Conservation (phyloP, 192 early-diverging fungal genomes). For the Spizellomyces sp. region DNA sequence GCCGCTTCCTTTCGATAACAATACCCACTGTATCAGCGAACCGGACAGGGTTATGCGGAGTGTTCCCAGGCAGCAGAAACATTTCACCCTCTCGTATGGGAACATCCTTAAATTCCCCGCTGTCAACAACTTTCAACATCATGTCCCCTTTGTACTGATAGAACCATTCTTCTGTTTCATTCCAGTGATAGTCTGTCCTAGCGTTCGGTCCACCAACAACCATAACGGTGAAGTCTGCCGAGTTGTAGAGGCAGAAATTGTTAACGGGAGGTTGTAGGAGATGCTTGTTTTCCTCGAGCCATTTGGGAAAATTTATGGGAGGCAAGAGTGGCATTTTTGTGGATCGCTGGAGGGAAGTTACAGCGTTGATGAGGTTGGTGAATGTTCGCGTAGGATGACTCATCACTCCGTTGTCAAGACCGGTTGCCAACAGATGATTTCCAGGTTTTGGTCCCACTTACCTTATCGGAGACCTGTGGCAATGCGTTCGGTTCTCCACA, state of each 20-base stretch:
- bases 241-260: constrained; percentile 86
- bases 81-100: constrained; percentile 92
- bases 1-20: constrained; percentile 90
- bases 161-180: constrained; percentile 99
- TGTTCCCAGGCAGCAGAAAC: constrained; percentile 89
- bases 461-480: no score
- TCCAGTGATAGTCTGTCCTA: constrained; percentile 96
- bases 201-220: constrained; percentile 89
- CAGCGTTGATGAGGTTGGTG: no score
- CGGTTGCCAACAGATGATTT: no score
- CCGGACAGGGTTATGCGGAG: constrained; percentile 94
- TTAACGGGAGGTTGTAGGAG: constrained; percentile 91
- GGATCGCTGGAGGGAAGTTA: neutral
- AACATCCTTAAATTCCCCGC: constrained; percentile 81
- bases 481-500: no score
- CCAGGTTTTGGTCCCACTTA: no score
- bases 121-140: constrained; percentile 86
- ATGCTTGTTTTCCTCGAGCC: constrained; percentile 83
- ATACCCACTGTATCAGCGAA: constrained; percentile 93
- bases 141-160: constrained; percentile 92
- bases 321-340: constrained; percentile 51
- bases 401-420: no score
- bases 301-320: constrained; percentile 89
- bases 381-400: no score
- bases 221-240: constrained; percentile 88